phyloP scores from a whole-genome alignment of 306 rosid species.

The Corylus americana region DNA sequence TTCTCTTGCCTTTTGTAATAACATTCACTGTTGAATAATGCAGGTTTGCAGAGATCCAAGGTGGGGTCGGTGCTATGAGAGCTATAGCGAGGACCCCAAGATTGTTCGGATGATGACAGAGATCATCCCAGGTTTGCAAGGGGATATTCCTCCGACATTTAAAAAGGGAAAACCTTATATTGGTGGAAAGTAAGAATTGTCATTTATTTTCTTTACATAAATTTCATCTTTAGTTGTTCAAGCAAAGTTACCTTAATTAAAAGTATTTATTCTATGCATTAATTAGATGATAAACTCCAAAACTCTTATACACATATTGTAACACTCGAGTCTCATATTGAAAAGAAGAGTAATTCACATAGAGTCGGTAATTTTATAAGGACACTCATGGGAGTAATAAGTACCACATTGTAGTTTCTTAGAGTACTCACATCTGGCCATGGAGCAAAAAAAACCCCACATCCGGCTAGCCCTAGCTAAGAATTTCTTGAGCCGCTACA shows the following conservation, averaged over 20 bases:
- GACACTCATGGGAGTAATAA: too few species aligned
- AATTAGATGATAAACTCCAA: neutral
- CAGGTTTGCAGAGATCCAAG: conserved; percentile 23
- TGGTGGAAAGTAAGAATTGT: conserved; percentile 6
- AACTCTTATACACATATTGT: neutral
- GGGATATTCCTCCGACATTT: neutral
- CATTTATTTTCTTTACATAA: too few species aligned
- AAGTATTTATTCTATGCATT: neutral
- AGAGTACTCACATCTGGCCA: too few species aligned
- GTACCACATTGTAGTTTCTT: too few species aligned
- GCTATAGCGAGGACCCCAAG: conserved; percentile 12
- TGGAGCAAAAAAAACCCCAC: too few species aligned
- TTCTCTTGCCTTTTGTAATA: neutral
- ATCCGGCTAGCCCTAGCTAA: too few species aligned
- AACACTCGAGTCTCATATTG: too few species aligned
- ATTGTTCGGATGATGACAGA: conserved; percentile 6
- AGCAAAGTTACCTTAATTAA: too few species aligned
- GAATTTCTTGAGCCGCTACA: too few species aligned
- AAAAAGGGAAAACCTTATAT: neutral
- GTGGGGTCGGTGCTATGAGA: conserved; percentile 13
- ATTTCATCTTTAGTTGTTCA: neutral
- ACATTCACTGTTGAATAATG: neutral
- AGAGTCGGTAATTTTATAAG: too few species aligned
- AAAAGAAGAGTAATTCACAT: too few species aligned
- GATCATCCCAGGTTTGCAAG: conserved; percentile 14